Conservation (phyloP, 768 basidiomycete genomes). For the Naganishia kalamii region DNA sequence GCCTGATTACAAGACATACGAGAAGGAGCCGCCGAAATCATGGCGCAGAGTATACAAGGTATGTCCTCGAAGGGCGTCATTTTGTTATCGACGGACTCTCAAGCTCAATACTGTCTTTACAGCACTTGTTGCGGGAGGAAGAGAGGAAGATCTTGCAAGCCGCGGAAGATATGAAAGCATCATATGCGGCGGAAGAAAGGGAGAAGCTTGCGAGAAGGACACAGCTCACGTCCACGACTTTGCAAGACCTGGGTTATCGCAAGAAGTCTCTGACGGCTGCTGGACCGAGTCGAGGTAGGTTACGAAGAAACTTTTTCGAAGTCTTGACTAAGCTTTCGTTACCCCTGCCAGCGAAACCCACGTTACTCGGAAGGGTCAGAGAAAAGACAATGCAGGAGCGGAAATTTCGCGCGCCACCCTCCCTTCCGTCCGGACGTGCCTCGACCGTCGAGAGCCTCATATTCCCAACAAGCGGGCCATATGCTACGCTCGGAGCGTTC, state of each 20-base stretch:
- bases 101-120: not conserved
- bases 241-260: slow-evolving; percentile 6
- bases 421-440: not conserved
- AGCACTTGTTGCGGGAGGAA: slow-evolving; percentile 14
- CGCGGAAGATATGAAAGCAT: slow-evolving; percentile 18
- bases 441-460: not conserved
- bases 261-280: not conserved
- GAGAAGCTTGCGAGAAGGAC: slow-evolving; percentile 2
- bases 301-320: not conserved
- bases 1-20: slow-evolving; percentile 5
- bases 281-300: not conserved
- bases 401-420: slow-evolving; percentile 11
- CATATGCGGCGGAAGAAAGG: slow-evolving; percentile 15
- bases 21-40: not conserved
- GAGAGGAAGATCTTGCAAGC: slow-evolving; percentile 9
- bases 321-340: too few species aligned
- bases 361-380: slow-evolving; percentile 10
- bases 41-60: slow-evolving; percentile 22
- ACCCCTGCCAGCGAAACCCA: not conserved
- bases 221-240: not conserved
- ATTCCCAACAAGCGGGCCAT: slow-evolving; percentile 6
- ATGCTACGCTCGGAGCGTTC: slow-evolving; percentile 5
- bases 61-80: not conserved
- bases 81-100: not conserved
- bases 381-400: slow-evolving; percentile 17